A percentile compares a stretch with the other conserved stretches of the same genome.
phyloP scores from a whole-genome alignment of 176 grass and related monocot genomes.

The Musa schizocarpa region DNA sequence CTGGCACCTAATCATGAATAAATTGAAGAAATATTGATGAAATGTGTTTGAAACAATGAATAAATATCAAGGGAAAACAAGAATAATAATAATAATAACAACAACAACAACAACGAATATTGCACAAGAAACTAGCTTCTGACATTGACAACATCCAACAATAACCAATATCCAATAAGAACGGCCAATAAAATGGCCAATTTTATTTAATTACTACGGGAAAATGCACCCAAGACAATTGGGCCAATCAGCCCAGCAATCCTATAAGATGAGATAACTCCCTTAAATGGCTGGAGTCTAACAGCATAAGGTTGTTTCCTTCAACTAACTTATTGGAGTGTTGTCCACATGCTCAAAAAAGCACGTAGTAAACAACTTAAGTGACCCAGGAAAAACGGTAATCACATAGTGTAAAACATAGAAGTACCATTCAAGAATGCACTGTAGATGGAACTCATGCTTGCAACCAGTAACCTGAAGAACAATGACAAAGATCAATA shows the following conservation, averaged over 20 bases:
- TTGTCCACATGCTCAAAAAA: background rate
- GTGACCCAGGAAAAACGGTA: background rate
- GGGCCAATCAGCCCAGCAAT: background rate
- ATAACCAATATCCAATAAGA: background rate
- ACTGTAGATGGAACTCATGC: conserved; percentile 95
- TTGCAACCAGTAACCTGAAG: conserved; percentile 86
- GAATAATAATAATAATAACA: conserved; percentile 22
- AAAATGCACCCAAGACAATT: background rate
- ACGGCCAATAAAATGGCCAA: background rate
- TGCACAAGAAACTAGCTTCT: background rate
- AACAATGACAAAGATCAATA: conserved; percentile 27
- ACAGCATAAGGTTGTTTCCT: background rate
- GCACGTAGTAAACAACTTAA: background rate
- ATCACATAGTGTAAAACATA: background rate
- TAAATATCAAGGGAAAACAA: background rate
- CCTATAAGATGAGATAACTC: background rate
- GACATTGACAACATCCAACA: too few relatives aligned
- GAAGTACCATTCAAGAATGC: conserved; percentile 96
- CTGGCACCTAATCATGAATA: conserved; percentile 51
- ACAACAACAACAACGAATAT: conserved; percentile 8
- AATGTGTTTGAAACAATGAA: background rate
- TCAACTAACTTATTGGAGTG: background rate
- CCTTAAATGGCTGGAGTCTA: background rate
- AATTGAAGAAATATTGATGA: background rate
- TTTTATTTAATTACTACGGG: background rate